Evolutionary conservation across 2,329 filamentous ascomycete species (phyloP), one percentile per base, ranked within the genome.

Genomic region (Exophiala dermatitidis): DNA sequence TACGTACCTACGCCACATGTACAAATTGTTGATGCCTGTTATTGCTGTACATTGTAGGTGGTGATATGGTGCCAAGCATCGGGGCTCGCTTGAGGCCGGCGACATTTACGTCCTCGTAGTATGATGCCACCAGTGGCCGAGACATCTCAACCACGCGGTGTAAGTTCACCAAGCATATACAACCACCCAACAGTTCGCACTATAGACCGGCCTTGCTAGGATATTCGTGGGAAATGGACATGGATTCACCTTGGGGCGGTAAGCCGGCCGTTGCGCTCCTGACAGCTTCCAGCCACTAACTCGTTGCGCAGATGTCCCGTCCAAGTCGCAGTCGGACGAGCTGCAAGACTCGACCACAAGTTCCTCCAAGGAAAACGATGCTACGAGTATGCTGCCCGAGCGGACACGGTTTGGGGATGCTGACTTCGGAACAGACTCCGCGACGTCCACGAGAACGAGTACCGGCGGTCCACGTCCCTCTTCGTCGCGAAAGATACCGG

Each of bases 191-290:
- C 36, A 42, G 28, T 40, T 41, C 33, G 34, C 28, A 33, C 31
- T 12, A 4, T n/a, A 26, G 10, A 9, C 28, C 5, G 6, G 6
- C 10, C 26, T 26, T 4, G 28, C 38, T 26, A 4, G 5, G 12
- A 28, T 3, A 43, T 42, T 45, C 4, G 30, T 40, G 52, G 29
- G 29, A 49, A 49, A 62, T 62, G 60, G 60, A 62, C 48, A 32
- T 52, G 28, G 74, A 75, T 64, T 76, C 74, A 56, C 74, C 74
- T 49, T 76, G 74, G 74, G 73, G 71, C 63, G 74, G 74, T 76
- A 68, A 60, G 70, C 60, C 33, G 62, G 62, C 61, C 64, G 64
- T 52, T 64, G 57, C 62, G 53, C 52, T 61, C 57, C 51, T 40
- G 47, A 53, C 58, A 54, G 54, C 66, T 60, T 66, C 54, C 34